phyloP scores from a whole-genome alignment of 176 grass and related monocot genomes.

The Puya raimondii region DNA sequence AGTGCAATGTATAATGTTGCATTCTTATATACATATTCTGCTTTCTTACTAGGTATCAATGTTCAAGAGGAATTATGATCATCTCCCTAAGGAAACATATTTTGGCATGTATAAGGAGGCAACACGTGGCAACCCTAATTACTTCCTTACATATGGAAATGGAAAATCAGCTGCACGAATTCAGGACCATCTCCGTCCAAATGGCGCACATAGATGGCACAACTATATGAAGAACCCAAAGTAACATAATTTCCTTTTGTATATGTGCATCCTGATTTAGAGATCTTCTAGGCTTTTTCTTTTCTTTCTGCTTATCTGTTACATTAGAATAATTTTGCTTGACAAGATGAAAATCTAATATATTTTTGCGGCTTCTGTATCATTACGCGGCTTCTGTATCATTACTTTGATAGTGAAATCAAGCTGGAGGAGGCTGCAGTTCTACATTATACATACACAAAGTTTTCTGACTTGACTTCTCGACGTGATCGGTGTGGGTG shows the following conservation, averaged over 20 bases:
- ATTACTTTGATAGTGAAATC: constrained; percentile 50
- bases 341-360: constrained; percentile 4
- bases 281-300: neutral
- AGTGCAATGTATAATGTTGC: neutral
- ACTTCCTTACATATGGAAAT: constrained; percentile 96
- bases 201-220: constrained; percentile 96
- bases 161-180: constrained; percentile 92
- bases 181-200: constrained; percentile 84
- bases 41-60: constrained; percentile 69
- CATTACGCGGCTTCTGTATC: constrained; percentile 1
- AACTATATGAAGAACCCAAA: constrained; percentile 78
- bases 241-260: constrained; percentile 35
- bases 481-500: constrained; percentile 93
- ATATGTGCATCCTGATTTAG: neutral
- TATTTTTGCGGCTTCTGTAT: constrained; percentile 8
- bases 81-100: constrained; percentile 91
- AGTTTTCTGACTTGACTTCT: constrained; percentile 94
- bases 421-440: constrained; percentile 96
- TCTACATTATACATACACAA: constrained; percentile 91
- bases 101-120: constrained; percentile 95
- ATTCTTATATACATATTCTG: neutral
- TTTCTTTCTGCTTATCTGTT: neutral
- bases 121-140: constrained; percentile 85
- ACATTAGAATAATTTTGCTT: neutral
- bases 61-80: constrained; percentile 99